Evolutionary conservation across 2,329 filamentous ascomycete genomes (phyloP), one percentile per base, ranked within the genome.

Genomic region (Hawksworthiomyces lignivorus): DNA sequence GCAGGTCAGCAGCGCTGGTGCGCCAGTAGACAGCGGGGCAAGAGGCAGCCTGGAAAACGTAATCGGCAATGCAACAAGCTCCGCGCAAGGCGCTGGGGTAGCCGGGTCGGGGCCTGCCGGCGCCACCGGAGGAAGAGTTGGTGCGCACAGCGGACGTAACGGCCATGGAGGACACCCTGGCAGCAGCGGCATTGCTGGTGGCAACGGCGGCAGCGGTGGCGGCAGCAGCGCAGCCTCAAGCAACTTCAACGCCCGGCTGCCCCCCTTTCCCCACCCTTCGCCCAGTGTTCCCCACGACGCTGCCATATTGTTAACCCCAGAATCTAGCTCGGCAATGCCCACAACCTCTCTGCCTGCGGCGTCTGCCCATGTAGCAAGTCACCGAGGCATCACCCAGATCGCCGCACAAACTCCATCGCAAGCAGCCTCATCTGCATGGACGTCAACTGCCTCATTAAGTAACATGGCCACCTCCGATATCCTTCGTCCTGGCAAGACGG

Each of bases 211-310:
- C 17, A 21, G 8, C 14, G 33, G 20, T 5, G 22, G 17, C 7
- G 10, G 24, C 39, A 30, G 26, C 24, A 22, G 39, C 31, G 19
- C 32, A 15, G 32, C 30, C 18, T 26, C 26, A 17, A 35, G 9
- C 10, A 41, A 45, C 2, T 26, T 46, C n/a, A 52, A 46, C 29
- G 36, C 50, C 4, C 59, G 39, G 5, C 5, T 40, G 30, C 41
- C 19, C 5, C 22, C 41, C 11, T 38, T 36, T 31, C 40, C 45
- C 18, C 46, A 52, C 26, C 56, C 54, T 40, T 56, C 53, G 8
- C 55, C 56, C 27, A 59, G 51, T 24, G 63, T 61, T 7, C 66
- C 67, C 39, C 66, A 66, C 38, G 67, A 72, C 52, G 66, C 67
- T 19, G 64, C 64, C 15, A 64, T 70, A n/a, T 50, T 70, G 6